These are phyloP conservation scores for Ophiosphaerella herpotricha DNA, from an alignment of 2,329 filamentous ascomycete genomes.

Conservation along the genomic window DNA sequence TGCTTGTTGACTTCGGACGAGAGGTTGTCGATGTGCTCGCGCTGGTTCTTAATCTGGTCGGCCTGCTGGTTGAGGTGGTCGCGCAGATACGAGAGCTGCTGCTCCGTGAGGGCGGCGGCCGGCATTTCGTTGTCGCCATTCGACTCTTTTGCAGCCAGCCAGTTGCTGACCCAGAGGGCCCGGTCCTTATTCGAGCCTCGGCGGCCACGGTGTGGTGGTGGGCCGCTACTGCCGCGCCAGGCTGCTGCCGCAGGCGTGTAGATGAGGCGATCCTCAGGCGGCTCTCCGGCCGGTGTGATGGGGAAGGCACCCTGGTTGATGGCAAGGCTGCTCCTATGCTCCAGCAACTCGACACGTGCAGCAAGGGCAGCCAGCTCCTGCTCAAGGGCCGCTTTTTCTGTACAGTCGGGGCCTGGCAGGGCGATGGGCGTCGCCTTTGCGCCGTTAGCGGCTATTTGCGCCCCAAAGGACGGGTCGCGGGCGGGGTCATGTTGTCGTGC, in stretches of 20 bases:
- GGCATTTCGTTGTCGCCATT: slow-evolving; percentile 52
- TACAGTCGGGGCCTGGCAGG: slow-evolving; percentile 76
- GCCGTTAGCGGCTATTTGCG: slow-evolving; percentile 56
- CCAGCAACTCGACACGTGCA: slow-evolving; percentile 78
- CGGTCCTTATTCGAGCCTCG: slow-evolving; percentile 44
- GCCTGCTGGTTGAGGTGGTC: slow-evolving; percentile 94
- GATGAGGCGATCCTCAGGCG: slow-evolving; percentile 58
- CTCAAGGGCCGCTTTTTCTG: slow-evolving; percentile 80
- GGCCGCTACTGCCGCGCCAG: slow-evolving; percentile 37
- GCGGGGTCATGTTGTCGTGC: slow-evolving; percentile 53
- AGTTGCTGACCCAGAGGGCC: slow-evolving; percentile 55
- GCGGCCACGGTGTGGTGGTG: slow-evolving; percentile 30
- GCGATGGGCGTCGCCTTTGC: slow-evolving; percentile 60
- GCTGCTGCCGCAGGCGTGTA: slow-evolving; percentile 48
- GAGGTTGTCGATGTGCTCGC: slow-evolving; percentile 81
- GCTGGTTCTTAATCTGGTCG: slow-evolving; percentile 85
- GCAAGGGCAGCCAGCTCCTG: slow-evolving; percentile 79
- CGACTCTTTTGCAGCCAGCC: slow-evolving; percentile 60
- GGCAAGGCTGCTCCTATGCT: slow-evolving; percentile 71
- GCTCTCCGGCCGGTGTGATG: slow-evolving; percentile 77
- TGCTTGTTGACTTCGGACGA: slow-evolving; percentile 85
- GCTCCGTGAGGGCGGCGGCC: slow-evolving; percentile 69
- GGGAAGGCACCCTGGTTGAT: slow-evolving; percentile 65
- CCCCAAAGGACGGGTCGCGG: slow-evolving; percentile 51
- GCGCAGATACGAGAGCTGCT: slow-evolving; percentile 81